Evolutionary conservation across 306 rosid genomes (phyloP).

Genomic region (Ormosia semicastrata): DNA sequence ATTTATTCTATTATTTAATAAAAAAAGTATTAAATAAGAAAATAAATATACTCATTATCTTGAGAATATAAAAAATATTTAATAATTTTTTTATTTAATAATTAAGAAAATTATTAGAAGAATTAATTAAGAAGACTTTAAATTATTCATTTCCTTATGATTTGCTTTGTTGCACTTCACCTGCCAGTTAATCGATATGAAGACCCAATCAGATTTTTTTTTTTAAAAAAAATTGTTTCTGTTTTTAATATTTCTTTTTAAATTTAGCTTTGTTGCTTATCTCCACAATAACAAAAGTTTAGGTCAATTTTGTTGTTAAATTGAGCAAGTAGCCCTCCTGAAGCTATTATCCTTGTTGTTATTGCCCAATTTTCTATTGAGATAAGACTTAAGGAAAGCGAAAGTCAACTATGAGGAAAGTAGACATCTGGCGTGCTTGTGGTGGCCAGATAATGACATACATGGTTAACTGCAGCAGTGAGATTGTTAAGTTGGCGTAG

Average conservation of each 20-base stretch:
- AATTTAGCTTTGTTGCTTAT: background rate
- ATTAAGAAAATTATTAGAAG: too few species aligned
- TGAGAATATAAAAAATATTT: too few species aligned
- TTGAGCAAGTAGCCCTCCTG: background rate
- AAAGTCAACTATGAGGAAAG: slow-evolving; percentile 22
- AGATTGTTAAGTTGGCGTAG: slow-evolving; percentile 4
- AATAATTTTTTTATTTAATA: too few species aligned
- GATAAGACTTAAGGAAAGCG: background rate
- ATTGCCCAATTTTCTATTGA: background rate
- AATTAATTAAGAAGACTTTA: too few species aligned
- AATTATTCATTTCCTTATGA: too few species aligned
- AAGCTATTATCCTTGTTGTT: background rate
- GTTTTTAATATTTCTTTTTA: background rate
- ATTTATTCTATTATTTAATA: too few species aligned
- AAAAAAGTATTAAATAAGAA: too few species aligned
- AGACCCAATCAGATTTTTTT: background rate
- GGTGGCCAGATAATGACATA: slow-evolving; percentile 27
- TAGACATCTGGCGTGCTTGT: background rate
- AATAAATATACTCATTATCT: too few species aligned
- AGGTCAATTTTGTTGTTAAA: background rate
- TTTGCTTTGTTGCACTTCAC: background rate
- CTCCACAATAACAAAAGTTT: background rate
- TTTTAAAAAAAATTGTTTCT: too few species aligned
- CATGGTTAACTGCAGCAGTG: background rate
- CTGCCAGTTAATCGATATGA: background rate